Percentiles rank a stretch among this genome's conserved stretches.
Evolutionary conservation across 1,139 yeast species (phyloP).

Genomic region (Candida glucosophila): DNA sequence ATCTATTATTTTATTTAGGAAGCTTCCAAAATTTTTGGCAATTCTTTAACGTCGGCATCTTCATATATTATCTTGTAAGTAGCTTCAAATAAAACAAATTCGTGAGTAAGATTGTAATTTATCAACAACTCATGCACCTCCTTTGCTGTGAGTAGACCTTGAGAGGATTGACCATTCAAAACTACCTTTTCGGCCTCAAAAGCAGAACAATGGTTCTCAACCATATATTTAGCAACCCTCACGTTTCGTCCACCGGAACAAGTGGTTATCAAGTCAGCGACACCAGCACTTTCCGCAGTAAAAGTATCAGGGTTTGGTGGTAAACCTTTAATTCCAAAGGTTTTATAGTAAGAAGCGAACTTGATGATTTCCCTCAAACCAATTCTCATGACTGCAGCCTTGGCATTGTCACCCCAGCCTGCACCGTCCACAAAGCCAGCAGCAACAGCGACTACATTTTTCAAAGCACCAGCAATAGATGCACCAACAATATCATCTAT

Average conservation of each 20-base stretch:
- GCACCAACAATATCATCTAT: slow-evolving; percentile 89
- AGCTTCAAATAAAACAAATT: slow-evolving; percentile 83
- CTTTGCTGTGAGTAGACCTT: slow-evolving; percentile 80
- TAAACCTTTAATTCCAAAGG: slow-evolving; percentile 62
- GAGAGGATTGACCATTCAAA: slow-evolving; percentile 90
- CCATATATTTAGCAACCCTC: slow-evolving; percentile 75
- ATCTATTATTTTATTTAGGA: too few relatives aligned
- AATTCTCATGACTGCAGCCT: slow-evolving; percentile 91
- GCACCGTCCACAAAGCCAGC: slow-evolving; percentile 94
- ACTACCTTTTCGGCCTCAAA: slow-evolving; percentile 73
- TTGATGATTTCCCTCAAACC: slow-evolving; percentile 79
- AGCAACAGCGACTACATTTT: slow-evolving; percentile 86
- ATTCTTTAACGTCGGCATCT: slow-evolving; percentile 51
- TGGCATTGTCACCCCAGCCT: slow-evolving; percentile 98
- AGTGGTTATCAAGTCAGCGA: slow-evolving; percentile 92
- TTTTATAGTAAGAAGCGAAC: slow-evolving; percentile 38
- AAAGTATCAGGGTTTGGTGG: slow-evolving; percentile 74
- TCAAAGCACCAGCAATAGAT: slow-evolving; percentile 89
- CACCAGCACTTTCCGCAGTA: slow-evolving; percentile 91
- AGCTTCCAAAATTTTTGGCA: slow-evolving; percentile 53
- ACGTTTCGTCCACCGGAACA: slow-evolving; percentile 96
- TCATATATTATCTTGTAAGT: slow-evolving; percentile 78
- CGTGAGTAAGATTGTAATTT: slow-evolving; percentile 49
- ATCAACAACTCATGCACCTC: slow-evolving; percentile 83
- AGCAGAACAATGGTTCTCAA: slow-evolving; percentile 61